These are phyloP conservation scores for Biscogniauxia sp. DNA, from an alignment of 2,329 filamentous ascomycete species.

Conservation along the genomic window DNA sequence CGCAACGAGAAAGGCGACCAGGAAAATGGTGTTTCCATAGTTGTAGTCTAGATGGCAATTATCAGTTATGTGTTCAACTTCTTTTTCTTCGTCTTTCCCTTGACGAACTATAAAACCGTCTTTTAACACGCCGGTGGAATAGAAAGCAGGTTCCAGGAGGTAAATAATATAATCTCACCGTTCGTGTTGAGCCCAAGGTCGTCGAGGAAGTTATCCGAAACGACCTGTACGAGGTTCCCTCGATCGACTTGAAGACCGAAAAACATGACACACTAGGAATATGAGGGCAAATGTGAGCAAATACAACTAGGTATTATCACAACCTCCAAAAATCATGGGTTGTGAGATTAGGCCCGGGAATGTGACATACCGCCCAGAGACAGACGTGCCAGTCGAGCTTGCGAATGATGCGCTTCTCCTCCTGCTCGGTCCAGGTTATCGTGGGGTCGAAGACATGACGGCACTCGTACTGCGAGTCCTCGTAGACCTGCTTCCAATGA, in stretches of 20 bases:
- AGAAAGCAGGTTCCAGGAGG: conserved; percentile 19
- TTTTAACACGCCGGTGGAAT: not conserved
- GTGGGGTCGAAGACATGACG: conserved; percentile 53
- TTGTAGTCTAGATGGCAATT: conserved; percentile 43
- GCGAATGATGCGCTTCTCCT: conserved; percentile 52
- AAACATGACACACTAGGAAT: conserved; percentile 52
- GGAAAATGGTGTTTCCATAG: conserved; percentile 54
- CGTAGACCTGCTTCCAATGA: conserved; percentile 35
- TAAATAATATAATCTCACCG: conserved; percentile 29
- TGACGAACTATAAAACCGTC: too few relatives aligned
- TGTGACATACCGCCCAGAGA: conserved; percentile 37
- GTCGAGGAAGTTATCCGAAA: conserved; percentile 59
- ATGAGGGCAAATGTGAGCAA: conserved; percentile 13
- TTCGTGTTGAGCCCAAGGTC: conserved; percentile 47
- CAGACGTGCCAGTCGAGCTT: conserved; percentile 43
- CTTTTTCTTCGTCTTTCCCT: not conserved
- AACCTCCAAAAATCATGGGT: conserved; percentile 3
- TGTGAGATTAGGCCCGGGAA: not conserved
- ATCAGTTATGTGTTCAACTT: not conserved
- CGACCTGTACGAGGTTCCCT: conserved; percentile 56
- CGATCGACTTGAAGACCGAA: conserved; percentile 61
- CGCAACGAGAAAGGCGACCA: conserved; percentile 51
- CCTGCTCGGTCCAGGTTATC: conserved; percentile 50
- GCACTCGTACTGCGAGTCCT: conserved; percentile 47
- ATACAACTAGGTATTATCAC: conserved; percentile 9